Evolutionary conservation across 306 rosid species (phyloP), one percentile per base, ranked within the genome.

Genomic region (Begonia fuchsioides): DNA sequence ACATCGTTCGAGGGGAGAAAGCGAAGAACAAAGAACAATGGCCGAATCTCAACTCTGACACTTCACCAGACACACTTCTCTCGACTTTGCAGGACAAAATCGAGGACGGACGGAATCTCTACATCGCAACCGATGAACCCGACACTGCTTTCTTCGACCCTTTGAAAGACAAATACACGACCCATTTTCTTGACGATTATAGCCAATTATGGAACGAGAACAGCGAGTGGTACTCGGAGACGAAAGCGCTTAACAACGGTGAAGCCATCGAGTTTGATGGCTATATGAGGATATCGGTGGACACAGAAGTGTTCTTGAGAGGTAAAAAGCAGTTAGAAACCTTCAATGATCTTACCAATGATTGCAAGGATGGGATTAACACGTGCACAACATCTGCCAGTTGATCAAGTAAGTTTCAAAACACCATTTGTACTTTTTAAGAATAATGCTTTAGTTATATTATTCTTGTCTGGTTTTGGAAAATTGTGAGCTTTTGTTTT

Each of bases 251-350:
- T 15, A 86, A 79, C 47, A 73, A 64, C 0, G 86, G 86, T 9
- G 65, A 67, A 61, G 63, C 92, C 0, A 96, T 92, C n/a, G 94
- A 85, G 64, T 85, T 92, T 38, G 98, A 92, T 63, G 98, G 96
- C 44, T 92, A 86, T 73, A 92, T 92, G 98, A 86, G 86, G 73
- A 81, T 76, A 44, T 85, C 98, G 19, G 69, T 92, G 39, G 96
- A 92, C 66, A 86, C 98, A 15, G 96, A 86, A 68, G 96, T 92
- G 62, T 92, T 85, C 76, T 71, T 92, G 79, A 79, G 96, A 78
- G 98, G 98, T 58, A 85, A 92, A 62, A 85, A 77, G 66, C 98
- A 86, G 79, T 63, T 81, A 9, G 98, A 92, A 65, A 92, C 98
- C 17, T 92, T 92, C 80, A 92, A 85, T 43, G 96, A 79, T 72